These are phyloP conservation scores for Cyberlindnera mrakii DNA, from an alignment of 805 yeast species.

Conservation along the genomic window DNA sequence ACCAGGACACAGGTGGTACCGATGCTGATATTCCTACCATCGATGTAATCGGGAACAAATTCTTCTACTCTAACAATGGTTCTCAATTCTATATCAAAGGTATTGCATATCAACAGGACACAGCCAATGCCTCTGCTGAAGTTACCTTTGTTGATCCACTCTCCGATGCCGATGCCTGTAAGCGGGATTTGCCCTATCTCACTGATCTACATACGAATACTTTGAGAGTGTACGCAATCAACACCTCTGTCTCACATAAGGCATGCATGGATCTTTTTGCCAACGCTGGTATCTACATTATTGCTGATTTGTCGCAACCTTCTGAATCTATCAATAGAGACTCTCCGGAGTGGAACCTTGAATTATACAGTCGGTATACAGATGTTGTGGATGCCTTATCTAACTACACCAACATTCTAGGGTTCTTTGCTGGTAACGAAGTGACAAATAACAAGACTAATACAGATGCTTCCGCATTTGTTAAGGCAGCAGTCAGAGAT, in stretches of 20 bases:
- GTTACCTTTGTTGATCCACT: constrained; percentile 54
- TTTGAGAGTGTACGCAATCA: constrained; percentile 72
- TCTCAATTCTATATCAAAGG: constrained; percentile 74
- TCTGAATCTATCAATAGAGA: constrained; percentile 62
- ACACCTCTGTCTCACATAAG: constrained; percentile 59
- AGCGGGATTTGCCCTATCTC: constrained; percentile 67
- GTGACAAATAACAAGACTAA: constrained; percentile 69
- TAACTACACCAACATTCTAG: constrained; percentile 69
- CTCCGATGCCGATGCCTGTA: constrained; percentile 54
- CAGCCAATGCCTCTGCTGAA: constrained; percentile 35
- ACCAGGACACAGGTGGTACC: constrained; percentile 18
- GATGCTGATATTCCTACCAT: constrained; percentile 39
- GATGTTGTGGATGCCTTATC: constrained; percentile 67
- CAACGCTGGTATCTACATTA: constrained; percentile 79
- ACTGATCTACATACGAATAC: constrained; percentile 56
- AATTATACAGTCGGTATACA: constrained; percentile 65
- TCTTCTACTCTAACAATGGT: constrained; percentile 63
- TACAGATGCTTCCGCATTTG: constrained; percentile 77
- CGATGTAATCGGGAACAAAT: constrained; percentile 60
- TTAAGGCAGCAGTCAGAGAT: constrained; percentile 87
- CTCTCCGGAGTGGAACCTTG: constrained; percentile 65
- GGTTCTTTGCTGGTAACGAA: constrained; percentile 92
- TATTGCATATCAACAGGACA: constrained; percentile 66
- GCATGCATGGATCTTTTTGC: constrained; percentile 61
- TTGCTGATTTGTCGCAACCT: constrained; percentile 81